Evolutionary conservation across 2,329 filamentous ascomycete genomes (phyloP), one percentile per base, ranked within the genome.

Genomic region (Aspergillus ruber): DNA sequence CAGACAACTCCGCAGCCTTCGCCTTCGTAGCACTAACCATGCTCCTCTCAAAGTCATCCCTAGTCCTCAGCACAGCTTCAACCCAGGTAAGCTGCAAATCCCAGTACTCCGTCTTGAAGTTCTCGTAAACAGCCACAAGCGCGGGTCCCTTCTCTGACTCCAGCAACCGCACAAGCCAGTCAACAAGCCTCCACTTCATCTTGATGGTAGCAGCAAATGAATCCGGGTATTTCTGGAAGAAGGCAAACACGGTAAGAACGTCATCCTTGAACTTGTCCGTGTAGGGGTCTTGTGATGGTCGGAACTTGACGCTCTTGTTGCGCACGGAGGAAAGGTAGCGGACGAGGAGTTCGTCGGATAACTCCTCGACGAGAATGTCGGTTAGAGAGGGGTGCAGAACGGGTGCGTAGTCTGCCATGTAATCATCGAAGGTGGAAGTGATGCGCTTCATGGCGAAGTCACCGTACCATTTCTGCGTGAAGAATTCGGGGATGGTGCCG

Each of bases 81-180:
- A 98, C 90, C 93, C 93, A 98, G 41, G 84, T 85, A 50, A 97
- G 84, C 67, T 94, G 89, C 64, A 97, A 74, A 70, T 98, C 93
- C 88, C 91, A 95, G 68, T 95, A 96, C 41, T 81, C 78, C 35
- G 71, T 74, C 76, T 96, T 97, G 73, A 98, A 91, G 4, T 75
- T 73, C 58, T 85, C 85, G 62, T 95, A 97, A 1, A 88, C 83
- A 44, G 86, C 82, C 13, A 89, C 82, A 0, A 96, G 76, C 20
- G 74, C 77, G 25, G 83, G 79, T 44, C 84, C 85, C 63, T 93
- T 89, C 25, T 85, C 82, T 3, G 83, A 82, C 42, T 78, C 75
- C n/a, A 98, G 75, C 50, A 98, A 72, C 42, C 82, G 78, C 17
- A 94, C 77, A 61, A 98, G 90, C 60, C 81, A 81, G 68, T 96